Base-by-base conservation (phyloP, 1,139 yeast species). In the Arxiozyma heterogenica region DNA sequence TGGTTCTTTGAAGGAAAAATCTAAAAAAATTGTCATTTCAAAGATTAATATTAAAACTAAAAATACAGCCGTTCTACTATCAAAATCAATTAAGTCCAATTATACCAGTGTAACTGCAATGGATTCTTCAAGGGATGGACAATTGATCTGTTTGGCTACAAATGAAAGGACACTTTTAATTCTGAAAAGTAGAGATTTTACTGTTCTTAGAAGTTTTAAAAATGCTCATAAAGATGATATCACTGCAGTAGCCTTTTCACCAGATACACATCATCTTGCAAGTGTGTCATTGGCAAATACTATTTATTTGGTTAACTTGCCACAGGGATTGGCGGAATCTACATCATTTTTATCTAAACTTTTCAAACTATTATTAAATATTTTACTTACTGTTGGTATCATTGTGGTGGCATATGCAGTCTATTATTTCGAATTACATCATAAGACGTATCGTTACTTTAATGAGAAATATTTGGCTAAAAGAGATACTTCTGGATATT, bases 201-300 rank as follows among this genome's bases (percentile, higher is more conserved):
- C 76, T 50, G 71, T 76, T 12, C 63, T 82, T 47, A 78, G 77
- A 55, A 71, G 76, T 7, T 73, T 83, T 57, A 76, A 77, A 51
- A 79, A 84, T 57, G 82, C 84, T 50, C 98, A 91, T 67, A 74
- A 78, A 9, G 86, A 88, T 69, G 93, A 96, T 12, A 83, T 91
- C 52, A 91, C 97, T 0, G 77, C 81, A 51, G 80, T 88, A 12
- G 75, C 81, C 0, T 82, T 90, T 57, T 83, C 88, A 18, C 84
- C 88, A 11, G 78, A 82, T 61, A 91, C 93, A 17, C 72, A 78
- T 45, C 74, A 78, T 54, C 72, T 90, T 51, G 95, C 91, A 1
- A 80, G 91, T 18, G 86, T 84, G 0, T 85, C 95, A 49, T 95
- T 94, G 1, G 88, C 95, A 1, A 85, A 86, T 58, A 78, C 89